Conservation (phyloP, 257 asterid genomes). For the Plantago major region DNA sequence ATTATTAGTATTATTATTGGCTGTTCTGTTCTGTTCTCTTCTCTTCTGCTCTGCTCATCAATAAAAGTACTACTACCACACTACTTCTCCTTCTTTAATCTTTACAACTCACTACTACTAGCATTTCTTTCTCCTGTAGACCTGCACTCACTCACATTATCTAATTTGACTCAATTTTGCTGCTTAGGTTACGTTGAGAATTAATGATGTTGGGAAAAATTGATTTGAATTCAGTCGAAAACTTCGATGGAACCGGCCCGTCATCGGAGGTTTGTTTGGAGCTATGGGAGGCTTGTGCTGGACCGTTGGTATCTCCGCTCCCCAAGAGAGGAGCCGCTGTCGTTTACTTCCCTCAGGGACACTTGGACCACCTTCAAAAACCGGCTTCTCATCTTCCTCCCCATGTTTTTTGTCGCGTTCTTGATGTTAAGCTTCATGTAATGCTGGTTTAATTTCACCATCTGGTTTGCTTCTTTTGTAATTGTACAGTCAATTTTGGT, state of each 20-base stretch:
- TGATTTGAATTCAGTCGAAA: conserved; percentile 63
- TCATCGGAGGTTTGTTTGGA: conserved; percentile 74
- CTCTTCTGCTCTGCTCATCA: too few species aligned
- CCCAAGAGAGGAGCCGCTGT: conserved; percentile 81
- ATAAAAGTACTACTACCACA: too few species aligned
- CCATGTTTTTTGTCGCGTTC: conserved; percentile 86
- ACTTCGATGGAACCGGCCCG: conserved; percentile 53
- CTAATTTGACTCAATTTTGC: not conserved
- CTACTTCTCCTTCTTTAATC: too few species aligned
- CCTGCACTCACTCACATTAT: not conserved
- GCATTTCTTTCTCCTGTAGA: too few species aligned
- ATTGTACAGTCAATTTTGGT: too few species aligned
- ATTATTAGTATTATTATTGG: too few species aligned
- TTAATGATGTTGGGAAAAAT: conserved; percentile 37
- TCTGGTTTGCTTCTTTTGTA: not conserved
- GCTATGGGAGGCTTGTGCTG: conserved; percentile 99
- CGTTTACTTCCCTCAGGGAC: conserved; percentile 95
- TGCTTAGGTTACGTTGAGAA: conserved; percentile 17
- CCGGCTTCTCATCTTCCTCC: conserved; percentile 60
- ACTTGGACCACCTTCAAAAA: conserved; percentile 65
- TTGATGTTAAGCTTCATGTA: conserved; percentile 88
- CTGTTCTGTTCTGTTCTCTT: too few species aligned
- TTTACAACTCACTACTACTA: too few species aligned
- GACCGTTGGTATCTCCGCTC: conserved; percentile 76
- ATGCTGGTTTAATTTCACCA: conserved; percentile 11